Conservation (phyloP, 805 yeast species). For the Ogataea salicorniae region DNA sequence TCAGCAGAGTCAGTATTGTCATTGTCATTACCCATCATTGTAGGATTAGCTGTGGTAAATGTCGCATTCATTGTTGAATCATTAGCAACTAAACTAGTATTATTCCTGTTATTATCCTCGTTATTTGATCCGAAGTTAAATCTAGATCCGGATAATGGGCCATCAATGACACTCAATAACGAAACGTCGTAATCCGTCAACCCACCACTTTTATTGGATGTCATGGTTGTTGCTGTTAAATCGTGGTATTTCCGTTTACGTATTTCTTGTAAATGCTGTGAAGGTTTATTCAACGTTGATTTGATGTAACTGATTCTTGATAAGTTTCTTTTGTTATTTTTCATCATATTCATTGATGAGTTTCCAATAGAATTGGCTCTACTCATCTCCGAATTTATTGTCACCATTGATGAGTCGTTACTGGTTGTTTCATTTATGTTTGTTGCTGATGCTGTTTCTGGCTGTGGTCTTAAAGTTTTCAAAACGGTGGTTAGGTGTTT, state of each 20-base stretch:
- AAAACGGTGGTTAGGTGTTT: not conserved
- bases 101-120: not conserved
- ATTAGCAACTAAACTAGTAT: not conserved
- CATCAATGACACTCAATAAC: no score
- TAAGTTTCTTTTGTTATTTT: not conserved
- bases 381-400: not conserved
- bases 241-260: no score
- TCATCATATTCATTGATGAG: not conserved
- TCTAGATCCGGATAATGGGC: conserved; percentile 1
- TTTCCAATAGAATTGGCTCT: not conserved
- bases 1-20: not conserved
- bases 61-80: not conserved
- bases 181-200: no score
- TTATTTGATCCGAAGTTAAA: not conserved
- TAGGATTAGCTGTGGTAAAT: not conserved
- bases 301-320: not conserved
- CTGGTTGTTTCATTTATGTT: not conserved
- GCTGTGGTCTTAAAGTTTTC: not conserved
- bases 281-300: no score
- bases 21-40: not conserved
- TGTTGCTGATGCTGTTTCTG: not conserved
- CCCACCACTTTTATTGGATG: no score
- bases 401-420: not conserved
- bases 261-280: no score
- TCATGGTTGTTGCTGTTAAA: no score